Conservation (phyloP, 768 basidiomycete species). For the Lenzites betulinus region DNA sequence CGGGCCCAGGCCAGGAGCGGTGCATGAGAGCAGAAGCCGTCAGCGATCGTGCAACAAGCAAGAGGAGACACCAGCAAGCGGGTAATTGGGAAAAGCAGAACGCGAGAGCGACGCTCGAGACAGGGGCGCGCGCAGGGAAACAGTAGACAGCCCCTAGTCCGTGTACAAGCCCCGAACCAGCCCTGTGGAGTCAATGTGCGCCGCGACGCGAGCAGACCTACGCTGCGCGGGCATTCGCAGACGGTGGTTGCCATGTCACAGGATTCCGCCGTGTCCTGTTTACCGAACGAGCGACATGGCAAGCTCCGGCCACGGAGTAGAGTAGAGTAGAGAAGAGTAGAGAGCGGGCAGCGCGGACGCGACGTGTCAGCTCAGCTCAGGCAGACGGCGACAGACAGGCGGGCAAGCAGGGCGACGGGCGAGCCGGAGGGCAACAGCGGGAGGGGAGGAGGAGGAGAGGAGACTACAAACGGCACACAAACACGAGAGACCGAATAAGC, state of each 20-base stretch:
- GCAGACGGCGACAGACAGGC: conserved; percentile 7
- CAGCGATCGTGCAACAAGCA: conserved; percentile 16
- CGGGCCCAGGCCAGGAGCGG: conserved; percentile 9
- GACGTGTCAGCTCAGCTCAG: conserved; percentile 15
- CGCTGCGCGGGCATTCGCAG: background rate
- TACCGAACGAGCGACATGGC: conserved; percentile 14
- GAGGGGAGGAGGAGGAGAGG: conserved; percentile 39
- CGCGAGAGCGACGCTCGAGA: background rate
- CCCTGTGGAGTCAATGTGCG: conserved; percentile 11
- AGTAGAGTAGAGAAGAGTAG: background rate
- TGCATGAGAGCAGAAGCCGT: conserved; percentile 20
- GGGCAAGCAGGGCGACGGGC: conserved; percentile 12
- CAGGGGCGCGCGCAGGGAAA: conserved; percentile 1
- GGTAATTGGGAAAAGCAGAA: conserved; percentile 7
- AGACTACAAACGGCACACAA: conserved; percentile 14
- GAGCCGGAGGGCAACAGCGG: conserved; percentile 39
- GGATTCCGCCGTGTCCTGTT: background rate
- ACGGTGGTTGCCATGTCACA: conserved; percentile 20
- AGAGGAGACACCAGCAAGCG: conserved; percentile 21
- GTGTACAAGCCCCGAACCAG: conserved; percentile 6
- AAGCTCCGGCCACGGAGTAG: conserved; percentile 17
- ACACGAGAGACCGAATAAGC: conserved; percentile 30
- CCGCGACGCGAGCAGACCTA: background rate
- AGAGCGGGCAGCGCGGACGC: background rate
- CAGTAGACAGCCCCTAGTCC: conserved; percentile 6